A percentile compares a stretch with the other conserved stretches of the same genome.
Evolutionary conservation across 2,329 filamentous ascomycete species (phyloP).

Genomic region (Nothophaeocryptopus gaeumannii): DNA sequence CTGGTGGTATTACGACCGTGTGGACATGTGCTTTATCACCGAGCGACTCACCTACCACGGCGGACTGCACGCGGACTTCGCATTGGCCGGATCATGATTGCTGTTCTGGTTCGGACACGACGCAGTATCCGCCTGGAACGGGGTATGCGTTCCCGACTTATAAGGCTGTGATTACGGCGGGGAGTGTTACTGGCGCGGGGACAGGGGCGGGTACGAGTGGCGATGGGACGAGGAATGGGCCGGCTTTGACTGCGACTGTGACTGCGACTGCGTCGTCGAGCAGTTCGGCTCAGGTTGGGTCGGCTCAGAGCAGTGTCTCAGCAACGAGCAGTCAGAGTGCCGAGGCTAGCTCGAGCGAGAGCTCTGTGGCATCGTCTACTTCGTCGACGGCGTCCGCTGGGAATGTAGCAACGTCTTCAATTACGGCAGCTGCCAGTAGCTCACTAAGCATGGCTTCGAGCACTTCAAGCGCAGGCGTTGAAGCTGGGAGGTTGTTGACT

Average conservation of each 20-base stretch:
- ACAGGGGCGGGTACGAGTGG: neutral
- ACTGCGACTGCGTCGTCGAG: neutral
- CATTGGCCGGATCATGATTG: neutral
- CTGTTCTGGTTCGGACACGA: slow-evolving; percentile 1
- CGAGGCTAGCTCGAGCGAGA: too few species aligned
- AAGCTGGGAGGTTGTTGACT: too few species aligned
- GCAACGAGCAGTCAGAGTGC: neutral
- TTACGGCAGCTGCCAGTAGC: neutral
- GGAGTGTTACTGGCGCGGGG: neutral
- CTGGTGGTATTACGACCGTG: slow-evolving; percentile 4
- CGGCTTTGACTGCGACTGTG: neutral
- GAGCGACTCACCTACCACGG: slow-evolving; percentile 2
- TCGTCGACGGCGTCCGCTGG: neutral
- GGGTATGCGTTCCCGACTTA: slow-evolving; percentile 5
- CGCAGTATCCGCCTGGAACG: neutral
- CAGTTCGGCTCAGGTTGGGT: neutral
- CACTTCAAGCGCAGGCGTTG: neutral
- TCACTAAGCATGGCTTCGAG: neutral
- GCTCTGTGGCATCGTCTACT: neutral
- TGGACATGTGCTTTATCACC: slow-evolving; percentile 2
- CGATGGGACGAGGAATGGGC: too few species aligned
- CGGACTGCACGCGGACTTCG: slow-evolving; percentile 3
- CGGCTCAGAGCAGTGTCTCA: too few species aligned
- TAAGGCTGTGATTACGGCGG: slow-evolving; percentile 4
- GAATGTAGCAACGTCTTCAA: neutral